phyloP scores from a whole-genome alignment of 495 filamentous ascomycete genomes.

The Xylaria grammica region DNA sequence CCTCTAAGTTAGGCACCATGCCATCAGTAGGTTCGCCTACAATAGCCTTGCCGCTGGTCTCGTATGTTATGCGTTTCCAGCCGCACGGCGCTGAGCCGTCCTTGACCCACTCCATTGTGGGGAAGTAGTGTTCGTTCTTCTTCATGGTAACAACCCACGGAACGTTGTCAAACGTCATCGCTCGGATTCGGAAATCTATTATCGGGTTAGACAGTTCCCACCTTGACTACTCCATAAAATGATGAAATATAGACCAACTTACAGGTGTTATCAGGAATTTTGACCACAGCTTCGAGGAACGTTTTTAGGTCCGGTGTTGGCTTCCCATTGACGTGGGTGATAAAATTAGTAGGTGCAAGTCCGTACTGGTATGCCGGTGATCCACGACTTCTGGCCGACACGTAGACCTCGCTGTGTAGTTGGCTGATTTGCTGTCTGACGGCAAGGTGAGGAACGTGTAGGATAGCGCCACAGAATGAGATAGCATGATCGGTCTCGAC shows the following conservation, averaged over 20 bases:
- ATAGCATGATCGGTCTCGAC: conserved; percentile 90
- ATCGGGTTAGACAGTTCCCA: conserved; percentile 21
- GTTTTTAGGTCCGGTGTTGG: conserved; percentile 77
- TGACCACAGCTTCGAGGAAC: conserved; percentile 78
- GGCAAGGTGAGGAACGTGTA: conserved; percentile 94
- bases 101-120: conserved; percentile 85
- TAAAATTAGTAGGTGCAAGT: conserved; percentile 94
- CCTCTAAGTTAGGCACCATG: conserved; percentile 35
- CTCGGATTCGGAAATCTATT: conserved; percentile 84
- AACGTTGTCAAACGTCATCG: conserved; percentile 96
- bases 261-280: conserved; percentile 94
- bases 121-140: conserved; percentile 99
- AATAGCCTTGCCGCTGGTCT: conserved; percentile 56
- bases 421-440: conserved; percentile 96
- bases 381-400: conserved; percentile 82
- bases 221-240: neutral
- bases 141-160: conserved; percentile 99
- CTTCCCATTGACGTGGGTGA: conserved; percentile 90
- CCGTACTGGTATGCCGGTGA: conserved; percentile 92
- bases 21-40: conserved; percentile 55
- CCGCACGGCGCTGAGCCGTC: conserved; percentile 65
- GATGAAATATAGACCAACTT: conserved; percentile 32
- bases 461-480: conserved; percentile 91
- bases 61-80: conserved; percentile 76
- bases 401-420: conserved; percentile 96